Percentiles rank a stretch among this genome's conserved stretches.
Conservation (phyloP, 805 yeast genomes). For the Jamesozyma rosinii region DNA sequence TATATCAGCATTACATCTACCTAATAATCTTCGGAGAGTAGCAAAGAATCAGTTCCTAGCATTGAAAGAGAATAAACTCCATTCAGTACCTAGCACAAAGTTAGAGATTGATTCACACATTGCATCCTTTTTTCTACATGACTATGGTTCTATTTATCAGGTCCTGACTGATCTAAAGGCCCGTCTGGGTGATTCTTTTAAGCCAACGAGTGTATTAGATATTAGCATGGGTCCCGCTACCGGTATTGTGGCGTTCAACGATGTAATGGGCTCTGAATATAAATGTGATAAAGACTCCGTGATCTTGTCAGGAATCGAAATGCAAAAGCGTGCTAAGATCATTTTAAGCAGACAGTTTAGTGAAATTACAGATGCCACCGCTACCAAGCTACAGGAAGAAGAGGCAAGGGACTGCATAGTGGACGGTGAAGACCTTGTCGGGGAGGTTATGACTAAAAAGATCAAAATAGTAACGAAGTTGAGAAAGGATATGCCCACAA, state of each 20-base stretch:
- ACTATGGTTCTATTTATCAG: conserved; percentile 61
- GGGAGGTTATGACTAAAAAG: conserved; percentile 48
- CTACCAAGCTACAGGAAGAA: conserved; percentile 4
- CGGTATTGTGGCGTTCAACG: conserved; percentile 82
- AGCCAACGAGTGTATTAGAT: conserved; percentile 62
- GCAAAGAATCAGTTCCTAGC: conserved; percentile 49
- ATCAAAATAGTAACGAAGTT: conserved; percentile 49
- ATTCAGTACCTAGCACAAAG: conserved; percentile 36
- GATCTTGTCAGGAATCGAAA: conserved; percentile 57
- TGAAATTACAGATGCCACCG: conserved; percentile 32
- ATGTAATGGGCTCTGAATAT: conserved; percentile 55
- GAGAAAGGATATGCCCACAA: conserved; percentile 42
- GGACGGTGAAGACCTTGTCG: conserved; percentile 33
- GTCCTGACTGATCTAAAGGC: conserved; percentile 57
- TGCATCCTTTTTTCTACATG: conserved; percentile 71
- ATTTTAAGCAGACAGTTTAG: conserved; percentile 59
- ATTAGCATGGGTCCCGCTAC: conserved; percentile 88
- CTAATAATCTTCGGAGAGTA: conserved; percentile 52
- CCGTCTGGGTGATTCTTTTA: conserved; percentile 40
- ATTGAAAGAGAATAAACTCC: conserved; percentile 46
- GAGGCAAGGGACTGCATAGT: conserved; percentile 11
- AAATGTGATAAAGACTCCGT: conserved; percentile 55
- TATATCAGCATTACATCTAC: conserved; percentile 50
- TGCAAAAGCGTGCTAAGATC: conserved; percentile 74
- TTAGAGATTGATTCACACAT: conserved; percentile 70